phyloP scores from a whole-genome alignment of 495 filamentous ascomycete genomes.

The Lichina pygmaea region DNA sequence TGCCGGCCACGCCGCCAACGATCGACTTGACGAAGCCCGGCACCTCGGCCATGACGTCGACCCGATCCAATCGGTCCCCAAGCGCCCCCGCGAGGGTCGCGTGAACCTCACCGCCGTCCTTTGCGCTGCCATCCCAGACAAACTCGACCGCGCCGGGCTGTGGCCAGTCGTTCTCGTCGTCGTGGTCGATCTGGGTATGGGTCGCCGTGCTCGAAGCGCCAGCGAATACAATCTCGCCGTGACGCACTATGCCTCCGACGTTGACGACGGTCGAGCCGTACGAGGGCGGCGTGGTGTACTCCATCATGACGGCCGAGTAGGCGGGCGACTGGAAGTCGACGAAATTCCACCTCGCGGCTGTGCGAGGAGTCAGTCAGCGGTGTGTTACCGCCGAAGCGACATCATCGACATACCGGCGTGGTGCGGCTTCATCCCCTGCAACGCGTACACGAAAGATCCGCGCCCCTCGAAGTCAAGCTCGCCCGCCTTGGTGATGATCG shows the following conservation, averaged over 20 bases:
- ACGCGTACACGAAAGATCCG: conserved; percentile 50
- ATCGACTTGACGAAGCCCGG: conserved; percentile 87
- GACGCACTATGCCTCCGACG: conserved; percentile 56
- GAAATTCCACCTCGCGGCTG: conserved; percentile 84
- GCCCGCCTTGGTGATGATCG: conserved; percentile 56
- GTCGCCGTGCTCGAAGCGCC: conserved; percentile 30
- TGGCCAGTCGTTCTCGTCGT: conserved; percentile 66
- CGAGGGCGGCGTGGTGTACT: conserved; percentile 82
- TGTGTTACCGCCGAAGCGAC: neutral
- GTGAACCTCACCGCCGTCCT: conserved; percentile 41
- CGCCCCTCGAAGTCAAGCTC: conserved; percentile 60
- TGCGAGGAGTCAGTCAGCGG: conserved; percentile 1
- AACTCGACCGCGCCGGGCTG: conserved; percentile 53
- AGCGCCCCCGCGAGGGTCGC: conserved; percentile 43
- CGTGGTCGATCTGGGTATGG: conserved; percentile 40
- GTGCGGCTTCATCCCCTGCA: conserved; percentile 98
- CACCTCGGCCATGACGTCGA: conserved; percentile 92
- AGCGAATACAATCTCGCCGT: conserved; percentile 53
- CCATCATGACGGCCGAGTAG: conserved; percentile 79
- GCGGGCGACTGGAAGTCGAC: conserved; percentile 68
- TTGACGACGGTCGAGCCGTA: conserved; percentile 75
- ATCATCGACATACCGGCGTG: conserved; percentile 37
- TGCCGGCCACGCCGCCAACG: conserved; percentile 62
- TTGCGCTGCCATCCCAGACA: conserved; percentile 50
- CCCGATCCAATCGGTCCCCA: conserved; percentile 47